Conservation (phyloP, 352 stramenopile species). For the Phytophthora macrochlamydospora region DNA sequence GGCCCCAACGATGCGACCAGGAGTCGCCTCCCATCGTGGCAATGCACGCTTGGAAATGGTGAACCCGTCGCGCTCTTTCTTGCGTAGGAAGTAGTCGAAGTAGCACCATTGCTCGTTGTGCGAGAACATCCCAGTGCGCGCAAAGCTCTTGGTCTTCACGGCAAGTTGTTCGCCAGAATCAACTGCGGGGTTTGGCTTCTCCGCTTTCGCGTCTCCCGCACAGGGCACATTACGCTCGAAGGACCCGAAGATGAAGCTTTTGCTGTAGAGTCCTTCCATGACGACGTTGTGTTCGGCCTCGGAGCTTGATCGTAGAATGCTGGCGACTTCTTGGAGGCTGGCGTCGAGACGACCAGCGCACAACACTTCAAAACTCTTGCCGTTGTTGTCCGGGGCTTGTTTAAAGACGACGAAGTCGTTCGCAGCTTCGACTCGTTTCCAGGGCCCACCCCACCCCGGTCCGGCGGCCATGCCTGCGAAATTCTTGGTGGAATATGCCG, state of each 20-base stretch:
- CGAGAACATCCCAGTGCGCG: slow-evolving; percentile 7
- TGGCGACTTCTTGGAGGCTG: slow-evolving; percentile 30
- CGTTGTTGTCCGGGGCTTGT: not conserved
- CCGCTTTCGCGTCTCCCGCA: not conserved
- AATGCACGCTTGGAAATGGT: slow-evolving; percentile 32
- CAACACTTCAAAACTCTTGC: slow-evolving; percentile 22
- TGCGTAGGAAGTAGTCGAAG: slow-evolving; percentile 24
- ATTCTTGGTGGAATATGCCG: slow-evolving; percentile 9
- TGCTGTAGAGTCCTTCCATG: slow-evolving; percentile 38
- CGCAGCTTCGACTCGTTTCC: slow-evolving; percentile 20
- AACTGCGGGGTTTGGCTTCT: not conserved
- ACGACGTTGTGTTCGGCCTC: slow-evolving; percentile 26
- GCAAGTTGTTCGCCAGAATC: slow-evolving; percentile 14
- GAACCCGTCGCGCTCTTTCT: slow-evolving; percentile 26
- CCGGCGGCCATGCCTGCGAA: slow-evolving; percentile 17
- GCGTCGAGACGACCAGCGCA: slow-evolving; percentile 29
- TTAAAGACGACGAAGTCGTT: slow-evolving; percentile 25
- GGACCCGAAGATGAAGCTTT: slow-evolving; percentile 37
- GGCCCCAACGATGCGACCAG: slow-evolving; percentile 13
- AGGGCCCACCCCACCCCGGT: slow-evolving; percentile 23
- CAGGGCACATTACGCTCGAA: slow-evolving; percentile 17
- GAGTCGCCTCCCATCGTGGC: slow-evolving; percentile 3
- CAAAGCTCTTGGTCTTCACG: slow-evolving; percentile 40
- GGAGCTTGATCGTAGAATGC: slow-evolving; percentile 19
- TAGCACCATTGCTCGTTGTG: slow-evolving; percentile 32